Evolutionary conservation across 768 basidiomycete species (phyloP), one percentile per base, ranked within the genome.

Genomic region (Mycena kentingensis): DNA sequence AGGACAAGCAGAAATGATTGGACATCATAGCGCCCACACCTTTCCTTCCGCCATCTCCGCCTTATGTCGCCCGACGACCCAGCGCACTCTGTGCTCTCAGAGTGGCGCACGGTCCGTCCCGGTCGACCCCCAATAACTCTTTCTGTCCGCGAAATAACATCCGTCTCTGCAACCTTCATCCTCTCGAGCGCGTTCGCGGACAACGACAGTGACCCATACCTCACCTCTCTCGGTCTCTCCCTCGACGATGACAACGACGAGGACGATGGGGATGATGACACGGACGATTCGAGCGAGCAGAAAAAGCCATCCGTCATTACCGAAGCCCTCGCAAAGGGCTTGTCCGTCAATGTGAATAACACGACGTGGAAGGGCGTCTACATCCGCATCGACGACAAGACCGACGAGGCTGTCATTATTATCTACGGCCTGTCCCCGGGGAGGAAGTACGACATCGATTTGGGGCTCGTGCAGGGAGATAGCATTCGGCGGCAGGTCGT

Each of bases 391-490:
- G 85, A 90, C 64, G 90, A 93, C 37, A 80, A 83, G 47, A 77
- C 79, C 0, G 93, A 95, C 59, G 89, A 96, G 63, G 94, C 92
- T 0, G 83, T 95, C 50, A 91, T 97, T 46, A 90, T 96, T 52
- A 82, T 98, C 24, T 94, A 93, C 53, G 92, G 91, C 1, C 76
- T 98, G 39, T 81, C 89, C 74, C 93, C 93, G 3, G 90, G 90
- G 2, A 80, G 90, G 50, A 89, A 91, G 65, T 97, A 97, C 62
- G 93, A 97, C 63, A 85, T 97, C 46, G 90, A 93, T 63, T 73
- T 97, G 11, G 85, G 80, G 2, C 77, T 95, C 24, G 83, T 87
- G 4, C 82, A 83, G 8, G 77, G 77, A 5, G 85, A 65, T 45
- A 71, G 61, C 29, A 72, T 88, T 21, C 74, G 81, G 32, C 78